Percentiles rank a stretch among this genome's conserved stretches.
Evolutionary conservation across 2,329 filamentous ascomycete genomes (phyloP).

Genomic region (Hypoxylon sp.): DNA sequence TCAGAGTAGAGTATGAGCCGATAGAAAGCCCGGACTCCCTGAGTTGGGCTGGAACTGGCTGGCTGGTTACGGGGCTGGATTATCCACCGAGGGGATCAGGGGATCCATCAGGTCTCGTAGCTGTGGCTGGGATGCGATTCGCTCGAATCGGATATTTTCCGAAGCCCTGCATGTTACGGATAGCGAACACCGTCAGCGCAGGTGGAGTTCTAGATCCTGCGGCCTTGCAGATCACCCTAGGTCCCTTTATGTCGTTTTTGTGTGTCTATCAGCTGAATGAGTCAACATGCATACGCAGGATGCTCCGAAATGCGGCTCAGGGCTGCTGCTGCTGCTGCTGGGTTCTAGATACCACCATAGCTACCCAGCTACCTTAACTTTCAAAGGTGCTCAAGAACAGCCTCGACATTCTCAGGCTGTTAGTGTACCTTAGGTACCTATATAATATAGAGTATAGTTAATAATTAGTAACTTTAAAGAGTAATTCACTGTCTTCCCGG

Average conservation of each 20-base stretch:
- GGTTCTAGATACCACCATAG: no score
- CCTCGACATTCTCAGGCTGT: background rate
- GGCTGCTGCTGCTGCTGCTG: background rate
- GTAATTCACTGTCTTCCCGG: background rate
- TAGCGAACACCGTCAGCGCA: constrained; percentile 13
- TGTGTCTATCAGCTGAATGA: constrained; percentile 3
- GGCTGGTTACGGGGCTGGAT: background rate
- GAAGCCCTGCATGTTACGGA: constrained; percentile 8
- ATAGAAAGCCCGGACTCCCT: constrained; percentile 3
- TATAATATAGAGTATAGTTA: background rate
- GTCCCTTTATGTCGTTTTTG: background rate
- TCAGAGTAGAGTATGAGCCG: constrained; percentile 1
- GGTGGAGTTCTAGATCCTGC: constrained; percentile 5
- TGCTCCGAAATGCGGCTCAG: background rate
- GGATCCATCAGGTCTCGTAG: constrained; percentile 1
- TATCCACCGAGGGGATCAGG: constrained; percentile 16
- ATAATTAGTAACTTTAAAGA: background rate
- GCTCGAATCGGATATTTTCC: constrained; percentile 16
- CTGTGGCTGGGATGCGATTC: constrained; percentile 5
- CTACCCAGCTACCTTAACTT: no score
- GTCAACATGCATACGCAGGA: background rate
- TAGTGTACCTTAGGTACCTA: background rate
- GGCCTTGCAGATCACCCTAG: constrained; percentile 2
- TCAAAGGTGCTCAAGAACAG: background rate
- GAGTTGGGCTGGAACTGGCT: background rate